These are phyloP conservation scores for Lachancea sp. DNA, from an alignment of 805 yeast genomes.

Conservation along the genomic window DNA sequence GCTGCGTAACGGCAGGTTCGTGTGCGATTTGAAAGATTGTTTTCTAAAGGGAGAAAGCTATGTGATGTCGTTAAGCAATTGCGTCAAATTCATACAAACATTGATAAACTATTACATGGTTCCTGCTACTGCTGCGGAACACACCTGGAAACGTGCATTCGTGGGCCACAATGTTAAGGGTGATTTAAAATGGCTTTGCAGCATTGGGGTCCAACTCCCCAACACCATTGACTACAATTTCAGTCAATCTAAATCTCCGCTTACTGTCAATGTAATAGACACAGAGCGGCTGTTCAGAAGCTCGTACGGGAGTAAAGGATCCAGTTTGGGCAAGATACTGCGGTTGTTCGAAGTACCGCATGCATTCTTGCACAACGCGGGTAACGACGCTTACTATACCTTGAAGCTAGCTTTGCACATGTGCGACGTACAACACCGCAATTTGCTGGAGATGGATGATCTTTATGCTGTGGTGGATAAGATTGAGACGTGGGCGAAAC, in stretches of 20 bases:
- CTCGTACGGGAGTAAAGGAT: slow-evolving; percentile 38
- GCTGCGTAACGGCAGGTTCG: slow-evolving; percentile 46
- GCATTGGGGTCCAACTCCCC: slow-evolving; percentile 45
- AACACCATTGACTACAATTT: slow-evolving; percentile 10
- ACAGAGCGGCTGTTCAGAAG: slow-evolving; percentile 41
- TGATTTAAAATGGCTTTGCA: slow-evolving; percentile 47
- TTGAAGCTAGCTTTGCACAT: slow-evolving; percentile 43
- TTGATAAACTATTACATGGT: slow-evolving; percentile 41
- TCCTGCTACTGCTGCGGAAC: slow-evolving; percentile 22
- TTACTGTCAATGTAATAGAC: slow-evolving; percentile 33
- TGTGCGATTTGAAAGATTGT: slow-evolving; percentile 46
- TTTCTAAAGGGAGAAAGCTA: slow-evolving; percentile 47
- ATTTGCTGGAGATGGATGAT: slow-evolving; percentile 23
- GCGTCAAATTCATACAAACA: slow-evolving; percentile 36
- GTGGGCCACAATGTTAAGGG: slow-evolving; percentile 57
- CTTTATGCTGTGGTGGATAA: slow-evolving; percentile 15
- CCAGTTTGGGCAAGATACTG: slow-evolving; percentile 42
- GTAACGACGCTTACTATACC: slow-evolving; percentile 64
- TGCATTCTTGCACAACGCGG: slow-evolving; percentile 61
- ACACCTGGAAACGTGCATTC: slow-evolving; percentile 33
- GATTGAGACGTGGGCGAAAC: slow-evolving; percentile 16
- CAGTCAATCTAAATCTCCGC: not conserved
- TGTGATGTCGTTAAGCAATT: slow-evolving; percentile 35
- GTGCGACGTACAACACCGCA: slow-evolving; percentile 38
- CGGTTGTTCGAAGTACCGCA: slow-evolving; percentile 47